Base-by-base conservation (phyloP, 441 rosid species). In the Arabidopsis lyrata region DNA sequence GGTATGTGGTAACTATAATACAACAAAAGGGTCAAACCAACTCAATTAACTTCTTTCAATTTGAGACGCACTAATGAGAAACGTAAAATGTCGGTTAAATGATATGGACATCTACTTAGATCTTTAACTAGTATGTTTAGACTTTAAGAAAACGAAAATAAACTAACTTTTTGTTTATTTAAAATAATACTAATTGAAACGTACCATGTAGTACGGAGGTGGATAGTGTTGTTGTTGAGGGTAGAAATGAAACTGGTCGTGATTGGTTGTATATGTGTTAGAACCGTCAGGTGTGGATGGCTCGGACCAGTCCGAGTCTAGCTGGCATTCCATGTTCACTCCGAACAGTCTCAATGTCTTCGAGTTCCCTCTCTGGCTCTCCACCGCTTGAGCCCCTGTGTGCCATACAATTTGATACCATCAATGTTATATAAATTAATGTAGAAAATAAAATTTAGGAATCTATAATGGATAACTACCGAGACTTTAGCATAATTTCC, bases 321-420 rank as follows among this genome's bases (percentile, higher is more conserved):
- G 85, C 73, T 90, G 93, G 75, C 90, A 95, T 80, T 95, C 96
- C 83, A 95, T 57, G 71, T 95, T 89, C 57, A 92, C 99, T 50
- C 99, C 99, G 53, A 95, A 95, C 41, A 95, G 81, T 85, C 99
- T 86, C 49, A 92, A 70, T 75, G 84, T 85, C 85, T 75, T 94
- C 1, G 93, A 86, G 72, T 83, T 92, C 74, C 79, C 50, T 50
- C 80, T 62, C 48, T 78, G 87, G 72, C 42, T 77, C 82, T 84
- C 64, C 44, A 57, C 64, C 64, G 58, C 64, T 66, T 72, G 73
- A 22, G 29, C 64, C 27, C 64, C 73, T 72, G 3, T 44, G 48
- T 44, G 63, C 48, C 57, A 65, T 39, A 11, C 13, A 42, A 68
- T 36, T 31, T n/a, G 9, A 8, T 13, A 13, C 20, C 27, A 6